Evolutionary conservation across 1,284 basidiomycete species (phyloP), one percentile per base, ranked within the genome.

Genomic region (Trichosporon sp.): DNA sequence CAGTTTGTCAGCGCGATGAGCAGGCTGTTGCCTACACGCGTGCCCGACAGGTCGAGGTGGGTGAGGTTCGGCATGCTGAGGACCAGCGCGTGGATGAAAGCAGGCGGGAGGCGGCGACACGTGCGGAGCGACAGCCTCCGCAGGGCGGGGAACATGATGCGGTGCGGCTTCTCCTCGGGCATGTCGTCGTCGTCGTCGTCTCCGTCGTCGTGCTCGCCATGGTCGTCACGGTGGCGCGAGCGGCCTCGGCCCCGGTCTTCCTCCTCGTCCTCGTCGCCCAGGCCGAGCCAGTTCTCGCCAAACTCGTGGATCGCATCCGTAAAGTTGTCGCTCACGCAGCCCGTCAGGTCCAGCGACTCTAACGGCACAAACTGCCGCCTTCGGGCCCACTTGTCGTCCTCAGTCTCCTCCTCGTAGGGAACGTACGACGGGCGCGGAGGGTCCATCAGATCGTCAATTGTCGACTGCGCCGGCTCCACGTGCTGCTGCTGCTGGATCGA

Each of bases 261-360:
- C 37, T 83, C 82, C 33, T 83, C 83, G 74, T 83, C 21, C 21
- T 80, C 74, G 13, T 87, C 86, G 14, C 71, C 72, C 2, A 71
- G 65, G 9, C 70, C 70, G 25, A 94, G 81, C 80, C 91, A 86
- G 56, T 84, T 85, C 62, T 86, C 84, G 66, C 93, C 92, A 74
- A 97, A 95, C 64, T 91, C 88, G 36, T 85, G 84, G 70, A 96
- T 85, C 0, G 90, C 91, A 68, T 88, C 86, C 64, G 90, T 88
- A 73, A 97, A 97, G 6, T 90, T 88, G 19, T 86, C 86, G 74
- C 91, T 94, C 74, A 97, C 89, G 77, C 95, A 98, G 70, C 94
- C 95, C 21, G 94, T 97, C 60, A 98, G 81, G 76, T 99, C 95
- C 36, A 96, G 83, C 2, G 94, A 92, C 76, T 94, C 88, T 6